Conservation (phyloP, 1,284 basidiomycete species). For the Meira nashicola region DNA sequence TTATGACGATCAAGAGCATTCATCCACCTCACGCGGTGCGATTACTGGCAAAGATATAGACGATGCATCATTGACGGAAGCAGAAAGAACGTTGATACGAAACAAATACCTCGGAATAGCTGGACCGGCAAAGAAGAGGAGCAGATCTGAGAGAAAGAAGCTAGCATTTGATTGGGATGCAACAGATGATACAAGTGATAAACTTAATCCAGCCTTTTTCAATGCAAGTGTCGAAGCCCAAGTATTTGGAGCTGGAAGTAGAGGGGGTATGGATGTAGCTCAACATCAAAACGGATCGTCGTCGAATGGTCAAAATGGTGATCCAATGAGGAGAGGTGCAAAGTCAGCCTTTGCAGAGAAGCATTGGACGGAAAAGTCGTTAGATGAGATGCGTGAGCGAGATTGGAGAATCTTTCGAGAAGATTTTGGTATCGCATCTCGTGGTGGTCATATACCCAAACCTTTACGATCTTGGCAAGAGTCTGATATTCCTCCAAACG, state of each 20-base stretch:
- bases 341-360: constrained; percentile 72
- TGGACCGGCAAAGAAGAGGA: constrained; percentile 72
- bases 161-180: constrained; percentile 93
- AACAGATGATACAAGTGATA: constrained; percentile 43
- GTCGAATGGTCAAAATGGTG: constrained; percentile 10
- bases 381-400: constrained; percentile 90
- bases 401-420: constrained; percentile 99
- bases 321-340: constrained; percentile 58
- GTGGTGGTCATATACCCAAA: constrained; percentile 82
- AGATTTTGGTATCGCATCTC: constrained; percentile 89
- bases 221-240: constrained; percentile 11
- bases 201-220: constrained; percentile 24
- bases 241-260: constrained; percentile 20
- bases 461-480: constrained; percentile 89
- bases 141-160: constrained; percentile 64
- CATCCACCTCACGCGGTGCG: background rate
- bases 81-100: constrained; percentile 34
- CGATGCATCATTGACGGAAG: constrained; percentile 24
- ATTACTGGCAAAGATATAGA: background rate
- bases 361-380: constrained; percentile 94
- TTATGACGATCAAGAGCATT: background rate
- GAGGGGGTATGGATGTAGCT: constrained; percentile 31
- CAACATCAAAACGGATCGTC: constrained; percentile 15
- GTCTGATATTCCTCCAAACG: constrained; percentile 70
- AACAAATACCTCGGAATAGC: constrained; percentile 42